Percentiles rank a stretch among this genome's conserved stretches.
Evolutionary conservation across 352 stramenopile genomes (phyloP).

Genomic region (Phytophthora quininea): DNA sequence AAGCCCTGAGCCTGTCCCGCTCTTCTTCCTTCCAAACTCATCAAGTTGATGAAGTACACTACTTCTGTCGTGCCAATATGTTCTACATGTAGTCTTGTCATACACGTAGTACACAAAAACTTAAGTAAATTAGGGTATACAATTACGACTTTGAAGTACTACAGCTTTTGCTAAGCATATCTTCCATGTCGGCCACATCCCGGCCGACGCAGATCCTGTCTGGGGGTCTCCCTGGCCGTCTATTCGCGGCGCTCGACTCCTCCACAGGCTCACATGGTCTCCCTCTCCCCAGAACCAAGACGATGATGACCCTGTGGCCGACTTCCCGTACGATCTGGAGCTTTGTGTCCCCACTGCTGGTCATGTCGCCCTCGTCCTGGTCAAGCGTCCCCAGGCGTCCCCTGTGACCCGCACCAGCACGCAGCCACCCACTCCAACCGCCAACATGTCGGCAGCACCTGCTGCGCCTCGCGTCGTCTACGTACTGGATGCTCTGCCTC

Average conservation of each 20-base stretch:
- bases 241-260: conserved; percentile 48
- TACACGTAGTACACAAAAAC: too few relatives aligned
- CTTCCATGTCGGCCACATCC: too few relatives aligned
- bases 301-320: conserved; percentile 9
- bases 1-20: too few relatives aligned
- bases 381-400: conserved; percentile 26
- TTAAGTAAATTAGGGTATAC: too few relatives aligned
- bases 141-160: too few relatives aligned
- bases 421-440: conserved; percentile 1
- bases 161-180: too few relatives aligned
- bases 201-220: too few relatives aligned
- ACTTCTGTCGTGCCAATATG: too few relatives aligned
- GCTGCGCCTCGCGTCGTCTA: conserved; percentile 59
- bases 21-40: too few relatives aligned
- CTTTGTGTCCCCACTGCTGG: conserved; percentile 58
- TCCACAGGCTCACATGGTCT: conserved; percentile 25
- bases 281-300: neutral
- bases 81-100: too few relatives aligned
- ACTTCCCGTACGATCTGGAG: conserved; percentile 55
- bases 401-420: conserved; percentile 14
- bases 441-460: neutral
- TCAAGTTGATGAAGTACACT: too few relatives aligned
- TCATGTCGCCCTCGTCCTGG: conserved; percentile 65
- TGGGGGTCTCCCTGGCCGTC: conserved; percentile 55
- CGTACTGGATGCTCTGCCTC: conserved; percentile 77